Percentiles rank a stretch among this genome's conserved stretches.
These are phyloP conservation scores for Metschnikowia cerradonensis DNA, from an alignment of 805 yeast genomes.

Conservation along the genomic window DNA sequence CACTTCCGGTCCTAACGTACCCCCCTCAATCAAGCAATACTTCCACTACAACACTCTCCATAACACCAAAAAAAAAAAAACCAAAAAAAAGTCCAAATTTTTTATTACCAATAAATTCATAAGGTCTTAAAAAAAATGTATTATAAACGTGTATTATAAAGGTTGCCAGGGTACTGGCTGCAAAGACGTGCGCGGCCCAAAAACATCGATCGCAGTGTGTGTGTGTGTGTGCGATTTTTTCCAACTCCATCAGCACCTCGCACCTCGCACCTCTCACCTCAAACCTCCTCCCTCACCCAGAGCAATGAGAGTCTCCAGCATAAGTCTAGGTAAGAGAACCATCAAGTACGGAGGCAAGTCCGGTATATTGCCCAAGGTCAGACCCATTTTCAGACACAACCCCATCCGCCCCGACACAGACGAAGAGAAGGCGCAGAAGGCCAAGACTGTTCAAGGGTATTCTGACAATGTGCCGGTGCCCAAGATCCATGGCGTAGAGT, in stretches of 20 bases:
- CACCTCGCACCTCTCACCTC: no score
- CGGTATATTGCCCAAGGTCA: constrained; percentile 76
- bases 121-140: no score
- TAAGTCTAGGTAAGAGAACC: constrained; percentile 46
- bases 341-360: constrained; percentile 60
- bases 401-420: constrained; percentile 53
- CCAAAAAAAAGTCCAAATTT: no score
- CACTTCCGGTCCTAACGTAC: no score
- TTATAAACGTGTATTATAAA: no score
- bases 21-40: no score
- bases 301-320: constrained; percentile 12
- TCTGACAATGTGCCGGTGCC: constrained; percentile 72
- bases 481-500: constrained; percentile 41
- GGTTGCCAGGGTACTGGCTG: no score
- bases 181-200: no score
- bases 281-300: neutral
- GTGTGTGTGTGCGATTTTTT: constrained; percentile 1
- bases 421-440: constrained; percentile 38
- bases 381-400: constrained; percentile 64
- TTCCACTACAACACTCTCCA: no score
- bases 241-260: neutral
- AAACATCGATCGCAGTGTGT: neutral
- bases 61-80: no score
- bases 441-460: constrained; percentile 54
- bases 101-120: no score